A percentile compares a stretch with the other conserved stretches of the same genome.
These are phyloP conservation scores for Straminergon stramineum DNA, from an alignment of 225 moss, liverwort and hornwort genomes.

Conservation along the genomic window DNA sequence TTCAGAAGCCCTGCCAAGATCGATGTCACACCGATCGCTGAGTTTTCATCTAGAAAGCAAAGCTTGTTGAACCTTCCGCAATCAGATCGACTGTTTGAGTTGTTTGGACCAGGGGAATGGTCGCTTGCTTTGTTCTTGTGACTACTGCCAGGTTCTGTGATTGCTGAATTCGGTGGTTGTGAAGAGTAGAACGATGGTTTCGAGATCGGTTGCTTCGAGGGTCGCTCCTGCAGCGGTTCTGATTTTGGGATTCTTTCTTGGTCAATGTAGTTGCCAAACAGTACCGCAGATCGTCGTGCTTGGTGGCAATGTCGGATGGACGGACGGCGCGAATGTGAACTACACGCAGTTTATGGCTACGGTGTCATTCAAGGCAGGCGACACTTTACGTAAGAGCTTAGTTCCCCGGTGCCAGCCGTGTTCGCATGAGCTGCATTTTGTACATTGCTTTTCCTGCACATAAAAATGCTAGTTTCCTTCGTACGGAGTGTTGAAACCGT, in stretches of 20 bases:
- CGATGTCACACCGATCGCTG: neutral
- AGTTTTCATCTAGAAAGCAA: neutral
- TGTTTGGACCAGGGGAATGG: neutral
- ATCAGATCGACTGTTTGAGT: neutral
- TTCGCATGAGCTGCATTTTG: neutral
- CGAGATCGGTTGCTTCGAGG: neutral
- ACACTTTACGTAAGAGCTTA: constrained; percentile 11
- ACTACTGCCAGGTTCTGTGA: neutral
- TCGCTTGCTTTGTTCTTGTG: no score
- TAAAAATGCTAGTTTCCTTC: neutral
- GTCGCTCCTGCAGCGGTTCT: neutral
- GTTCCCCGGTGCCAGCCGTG: neutral
- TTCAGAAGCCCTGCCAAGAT: neutral
- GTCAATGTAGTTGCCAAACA: constrained; percentile 4
- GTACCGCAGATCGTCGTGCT: neutral
- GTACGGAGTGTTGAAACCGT: neutral
- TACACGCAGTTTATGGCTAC: constrained; percentile 9
- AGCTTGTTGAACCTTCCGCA: neutral
- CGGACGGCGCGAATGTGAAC: neutral
- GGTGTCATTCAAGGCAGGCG: constrained; percentile 7
- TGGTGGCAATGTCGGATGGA: constrained; percentile 10
- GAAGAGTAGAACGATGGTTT: neutral
- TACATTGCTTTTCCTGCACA: neutral
- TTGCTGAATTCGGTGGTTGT: neutral
- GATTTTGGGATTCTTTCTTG: neutral